Conservation (phyloP, 805 yeast species). For the Lachancea waltii region DNA sequence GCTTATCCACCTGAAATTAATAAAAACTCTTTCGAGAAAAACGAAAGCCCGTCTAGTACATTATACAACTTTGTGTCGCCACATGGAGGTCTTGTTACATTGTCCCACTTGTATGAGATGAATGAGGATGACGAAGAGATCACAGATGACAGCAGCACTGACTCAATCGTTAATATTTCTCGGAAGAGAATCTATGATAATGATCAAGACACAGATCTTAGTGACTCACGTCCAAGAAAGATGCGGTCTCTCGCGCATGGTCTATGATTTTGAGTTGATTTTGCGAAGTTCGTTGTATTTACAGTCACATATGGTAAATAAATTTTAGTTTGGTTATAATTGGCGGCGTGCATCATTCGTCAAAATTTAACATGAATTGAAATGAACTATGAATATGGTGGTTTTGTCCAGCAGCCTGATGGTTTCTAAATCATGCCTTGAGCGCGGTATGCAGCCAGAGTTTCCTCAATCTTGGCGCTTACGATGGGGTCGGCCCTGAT, state of each 20-base stretch:
- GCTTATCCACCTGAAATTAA: conserved; percentile 4
- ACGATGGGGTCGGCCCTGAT: conserved; percentile 64
- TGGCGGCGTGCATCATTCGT: no score
- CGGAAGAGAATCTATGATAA: conserved; percentile 1
- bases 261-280: background rate
- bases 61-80: background rate
- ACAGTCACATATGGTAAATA: conserved; percentile 3
- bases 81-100: conserved; percentile 3
- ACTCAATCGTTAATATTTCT: background rate
- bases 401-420: no score
- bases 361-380: background rate
- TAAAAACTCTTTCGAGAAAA: background rate
- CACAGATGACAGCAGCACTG: background rate
- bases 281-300: conserved; percentile 3
- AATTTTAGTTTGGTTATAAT: no score
- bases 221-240: background rate
- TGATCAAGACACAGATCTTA: background rate
- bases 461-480: conserved; percentile 55
- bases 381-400: background rate
- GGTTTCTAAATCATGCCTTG: conserved; percentile 24
- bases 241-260: background rate
- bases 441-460: conserved; percentile 39
- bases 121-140: background rate
- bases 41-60: background rate
- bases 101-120: background rate